Evolutionary conservation across 768 basidiomycete genomes (phyloP), one percentile per base, ranked within the genome.

Genomic region (Galerina marginata): DNA sequence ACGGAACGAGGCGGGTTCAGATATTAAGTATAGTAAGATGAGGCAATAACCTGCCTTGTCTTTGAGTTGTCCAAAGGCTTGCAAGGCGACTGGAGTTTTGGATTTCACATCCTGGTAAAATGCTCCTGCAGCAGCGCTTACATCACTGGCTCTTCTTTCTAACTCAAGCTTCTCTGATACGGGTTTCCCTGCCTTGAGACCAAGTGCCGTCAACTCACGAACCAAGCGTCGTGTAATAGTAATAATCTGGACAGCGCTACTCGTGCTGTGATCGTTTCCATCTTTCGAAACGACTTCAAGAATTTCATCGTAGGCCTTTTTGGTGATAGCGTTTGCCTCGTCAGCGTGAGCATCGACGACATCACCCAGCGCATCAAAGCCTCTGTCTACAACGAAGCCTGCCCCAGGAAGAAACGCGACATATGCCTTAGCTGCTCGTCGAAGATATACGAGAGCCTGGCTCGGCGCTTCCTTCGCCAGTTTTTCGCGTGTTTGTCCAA

Each of bases 291-390:
- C 54, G 48, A 70, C 63, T 6, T 60, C 33, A 9, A 55, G 57
- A 20, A 83, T 65, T 37, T 82, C 77, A 14, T 72, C 64, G 51
- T 75, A 78, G 10, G 77, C 75, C 49, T 69, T 67, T 6, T 61
- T 54, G 14, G 79, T 69, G 59, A 82, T 76, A 11, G 47, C 66
- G 57, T 72, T 73, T 7, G 78, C 76, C 58, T 83, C 80, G 25
- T 78, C 75, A 4, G 72, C 62, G 48, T 83, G 79, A 15, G 71
- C 67, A 33, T 76, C 73, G 36, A 74, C 71, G 11, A 78, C 65
- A 53, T 74, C 67, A 47, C 78, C 78, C 42, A 81, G 61, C n/a
- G 68, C 66, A 64, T 82, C 79, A 62, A 84, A 83, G 0, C 72
- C 76, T 46, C 60, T 65, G 69, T 83, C 81, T 56, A 83, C 72